These are phyloP conservation scores for Apiospora malaysiana DNA, from an alignment of 2,329 filamentous ascomycete genomes.

Conservation along the genomic window DNA sequence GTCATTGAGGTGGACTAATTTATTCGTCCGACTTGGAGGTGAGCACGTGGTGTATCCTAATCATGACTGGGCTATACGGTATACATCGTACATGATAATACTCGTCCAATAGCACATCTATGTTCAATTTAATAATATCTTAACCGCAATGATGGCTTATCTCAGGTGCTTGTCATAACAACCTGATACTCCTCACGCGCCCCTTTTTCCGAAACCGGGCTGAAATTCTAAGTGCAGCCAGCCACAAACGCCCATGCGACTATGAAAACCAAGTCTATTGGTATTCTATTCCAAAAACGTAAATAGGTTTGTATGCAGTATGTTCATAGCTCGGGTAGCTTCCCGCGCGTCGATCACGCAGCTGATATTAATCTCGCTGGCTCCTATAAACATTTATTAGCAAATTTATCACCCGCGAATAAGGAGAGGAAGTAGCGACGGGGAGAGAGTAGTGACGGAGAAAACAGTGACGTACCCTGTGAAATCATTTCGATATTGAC, in stretches of 20 bases:
- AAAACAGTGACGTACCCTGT: slow-evolving; percentile 69
- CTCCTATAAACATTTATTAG: slow-evolving; percentile 61
- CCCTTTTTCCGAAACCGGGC: slow-evolving; percentile 6
- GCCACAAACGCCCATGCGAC: slow-evolving; percentile 10
- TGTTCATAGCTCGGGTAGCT: slow-evolving; percentile 91
- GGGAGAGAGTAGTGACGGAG: too few species aligned
- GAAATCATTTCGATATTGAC: slow-evolving; percentile 99
- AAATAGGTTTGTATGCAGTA: slow-evolving; percentile 95
- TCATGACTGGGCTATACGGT: too few species aligned
- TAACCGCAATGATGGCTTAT: background rate
- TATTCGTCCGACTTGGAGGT: too few species aligned
- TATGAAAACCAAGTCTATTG: background rate
- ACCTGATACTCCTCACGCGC: background rate
- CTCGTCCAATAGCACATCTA: too few species aligned
- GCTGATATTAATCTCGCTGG: slow-evolving; percentile 98
- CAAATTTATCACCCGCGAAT: background rate
- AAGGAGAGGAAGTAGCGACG: slow-evolving; percentile 32
- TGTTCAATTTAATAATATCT: background rate
- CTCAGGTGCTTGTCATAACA: background rate
- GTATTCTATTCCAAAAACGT: slow-evolving; percentile 79
- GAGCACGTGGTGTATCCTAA: too few species aligned
- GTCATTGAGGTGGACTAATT: too few species aligned
- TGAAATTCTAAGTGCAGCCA: slow-evolving; percentile 6
- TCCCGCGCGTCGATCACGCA: slow-evolving; percentile 94
- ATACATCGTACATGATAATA: too few species aligned